Percentiles rank a stretch among this genome's conserved stretches.
phyloP scores from a whole-genome alignment of 1,284 basidiomycete species.

The Salmacisia buchloeana region DNA sequence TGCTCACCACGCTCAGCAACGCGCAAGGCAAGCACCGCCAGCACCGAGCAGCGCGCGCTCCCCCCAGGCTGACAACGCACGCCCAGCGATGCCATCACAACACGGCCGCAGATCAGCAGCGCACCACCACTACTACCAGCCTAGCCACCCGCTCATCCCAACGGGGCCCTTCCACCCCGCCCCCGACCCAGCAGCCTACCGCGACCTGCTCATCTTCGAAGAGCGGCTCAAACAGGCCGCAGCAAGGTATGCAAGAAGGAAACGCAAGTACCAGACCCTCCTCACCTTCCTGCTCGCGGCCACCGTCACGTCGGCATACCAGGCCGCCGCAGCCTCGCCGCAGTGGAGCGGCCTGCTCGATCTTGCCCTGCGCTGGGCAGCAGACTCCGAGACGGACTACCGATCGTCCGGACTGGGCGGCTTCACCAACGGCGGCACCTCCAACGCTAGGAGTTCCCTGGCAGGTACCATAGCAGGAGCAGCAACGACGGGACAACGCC shows the following conservation, averaged over 20 bases:
- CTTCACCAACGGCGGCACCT: too few relatives aligned
- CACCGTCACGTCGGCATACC: constrained; percentile 67
- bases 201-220: constrained; percentile 88
- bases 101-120: constrained; percentile 5
- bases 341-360: constrained; percentile 1
- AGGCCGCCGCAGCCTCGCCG: constrained; percentile 55
- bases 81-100: not conserved
- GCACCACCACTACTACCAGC: not conserved
- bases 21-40: not conserved
- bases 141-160: constrained; percentile 1
- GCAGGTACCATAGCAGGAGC: too few relatives aligned
- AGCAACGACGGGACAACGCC: too few relatives aligned
- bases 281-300: constrained; percentile 64
- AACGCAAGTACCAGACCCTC: constrained; percentile 79
- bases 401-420: not conserved
- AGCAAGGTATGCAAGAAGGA: constrained; percentile 69
- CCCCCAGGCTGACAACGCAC: not conserved
- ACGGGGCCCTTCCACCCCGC: constrained; percentile 53
- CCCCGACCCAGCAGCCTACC: constrained; percentile 69
- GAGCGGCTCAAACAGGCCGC: constrained; percentile 92
- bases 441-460: too few relatives aligned
- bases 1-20: too few relatives aligned
- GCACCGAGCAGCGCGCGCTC: not conserved
- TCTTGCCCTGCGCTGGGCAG: not conserved
- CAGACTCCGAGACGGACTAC: not conserved